Conservation (phyloP, 108 stramenopile species). For the Thalassiosira profunda region DNA sequence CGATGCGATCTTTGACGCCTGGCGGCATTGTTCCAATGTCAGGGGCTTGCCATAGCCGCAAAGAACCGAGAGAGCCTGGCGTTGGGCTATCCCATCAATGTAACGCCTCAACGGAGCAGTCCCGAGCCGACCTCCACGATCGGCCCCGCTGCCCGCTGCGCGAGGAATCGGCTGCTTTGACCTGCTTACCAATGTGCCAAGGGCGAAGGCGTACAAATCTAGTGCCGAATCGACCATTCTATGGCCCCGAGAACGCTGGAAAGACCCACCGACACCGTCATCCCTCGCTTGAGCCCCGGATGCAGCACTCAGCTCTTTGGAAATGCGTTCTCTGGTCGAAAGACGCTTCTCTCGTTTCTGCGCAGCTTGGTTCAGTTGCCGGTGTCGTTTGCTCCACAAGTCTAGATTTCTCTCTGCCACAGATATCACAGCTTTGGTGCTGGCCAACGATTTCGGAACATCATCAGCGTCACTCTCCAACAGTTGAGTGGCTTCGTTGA, state of each 20-base stretch:
- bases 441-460: constrained; percentile 21
- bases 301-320: constrained; percentile 29
- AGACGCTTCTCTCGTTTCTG: constrained; percentile 70
- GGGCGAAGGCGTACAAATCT: constrained; percentile 68
- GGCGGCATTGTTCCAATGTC: constrained; percentile 60
- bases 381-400: constrained; percentile 57
- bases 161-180: constrained; percentile 63
- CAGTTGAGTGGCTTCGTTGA: constrained; percentile 59
- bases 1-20: constrained; percentile 54
- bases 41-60: constrained; percentile 71
- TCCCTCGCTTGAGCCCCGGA: constrained; percentile 37
- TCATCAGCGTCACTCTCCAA: constrained; percentile 47
- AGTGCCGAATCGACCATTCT: constrained; percentile 78
- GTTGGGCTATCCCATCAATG: constrained; percentile 82
- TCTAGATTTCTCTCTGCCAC: constrained; percentile 62
- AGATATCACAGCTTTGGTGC: constrained; percentile 51
- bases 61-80: constrained; percentile 75
- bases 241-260: constrained; percentile 78
- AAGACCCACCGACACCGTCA: constrained; percentile 51
- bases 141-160: constrained; percentile 56
- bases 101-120: constrained; percentile 87
- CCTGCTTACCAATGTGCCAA: constrained; percentile 44
- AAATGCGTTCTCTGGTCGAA: constrained; percentile 52
- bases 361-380: constrained; percentile 51
- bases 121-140: constrained; percentile 67